Evolutionary conservation across 345 rosid genomes (phyloP).

Genomic region (Lumnitzera racemosa): DNA sequence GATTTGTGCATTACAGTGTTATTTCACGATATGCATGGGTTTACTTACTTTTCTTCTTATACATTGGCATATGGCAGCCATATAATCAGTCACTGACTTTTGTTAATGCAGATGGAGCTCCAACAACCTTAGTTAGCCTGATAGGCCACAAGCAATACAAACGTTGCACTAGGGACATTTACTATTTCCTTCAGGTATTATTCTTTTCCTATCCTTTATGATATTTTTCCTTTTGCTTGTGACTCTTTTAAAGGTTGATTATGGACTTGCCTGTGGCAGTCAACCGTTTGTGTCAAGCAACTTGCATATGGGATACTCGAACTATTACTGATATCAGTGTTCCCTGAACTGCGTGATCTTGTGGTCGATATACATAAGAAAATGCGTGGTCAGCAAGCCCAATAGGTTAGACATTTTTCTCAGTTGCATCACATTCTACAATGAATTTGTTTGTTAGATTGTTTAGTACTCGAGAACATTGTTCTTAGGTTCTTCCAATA

Average conservation of each 20-base stretch:
- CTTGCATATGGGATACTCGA: conserved; percentile 73
- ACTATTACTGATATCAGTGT: conserved; percentile 55
- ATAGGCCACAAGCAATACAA: conserved; percentile 86
- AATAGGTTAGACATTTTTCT: neutral
- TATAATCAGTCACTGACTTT: neutral
- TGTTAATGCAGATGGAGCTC: conserved; percentile 66
- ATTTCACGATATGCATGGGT: too few species aligned
- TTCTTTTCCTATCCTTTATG: neutral
- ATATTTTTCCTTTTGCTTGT: neutral
- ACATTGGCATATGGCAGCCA: too few species aligned
- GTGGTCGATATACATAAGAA: conserved; percentile 55
- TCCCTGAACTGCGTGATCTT: conserved; percentile 84
- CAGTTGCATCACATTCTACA: neutral
- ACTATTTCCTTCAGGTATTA: conserved; percentile 85
- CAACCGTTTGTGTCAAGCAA: conserved; percentile 86
- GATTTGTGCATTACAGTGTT: too few species aligned
- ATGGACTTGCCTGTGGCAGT: conserved; percentile 29
- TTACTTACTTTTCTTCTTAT: too few species aligned
- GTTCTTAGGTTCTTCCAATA: too few species aligned
- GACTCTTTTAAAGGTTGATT: neutral
- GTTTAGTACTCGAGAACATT: too few species aligned
- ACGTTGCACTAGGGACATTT: conserved; percentile 90
- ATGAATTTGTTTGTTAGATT: neutral
- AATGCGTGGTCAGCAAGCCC: conserved; percentile 8
- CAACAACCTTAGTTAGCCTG: conserved; percentile 81